A percentile compares a stretch with the other conserved stretches of the same genome.
Evolutionary conservation across 2,329 filamentous ascomycete species (phyloP).

Genomic region (Chaetomium olivaceum): DNA sequence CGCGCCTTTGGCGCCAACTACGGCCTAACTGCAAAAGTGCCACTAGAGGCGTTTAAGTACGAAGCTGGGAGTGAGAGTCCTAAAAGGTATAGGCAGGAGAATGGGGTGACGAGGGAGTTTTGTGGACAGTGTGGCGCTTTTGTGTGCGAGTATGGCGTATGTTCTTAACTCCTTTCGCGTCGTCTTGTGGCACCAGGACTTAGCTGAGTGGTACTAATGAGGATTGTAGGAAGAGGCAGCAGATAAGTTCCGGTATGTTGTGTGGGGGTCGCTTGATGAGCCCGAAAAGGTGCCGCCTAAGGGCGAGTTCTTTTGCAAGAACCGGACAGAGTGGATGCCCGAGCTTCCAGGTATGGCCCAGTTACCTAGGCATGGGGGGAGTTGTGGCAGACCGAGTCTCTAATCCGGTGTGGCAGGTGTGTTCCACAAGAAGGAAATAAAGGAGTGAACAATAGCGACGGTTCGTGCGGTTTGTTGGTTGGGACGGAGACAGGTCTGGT

Average conservation of each 20-base stretch:
- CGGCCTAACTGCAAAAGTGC: slow-evolving; percentile 39
- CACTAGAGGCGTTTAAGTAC: slow-evolving; percentile 35
- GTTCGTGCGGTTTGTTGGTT: not conserved
- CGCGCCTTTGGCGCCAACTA: slow-evolving; percentile 40
- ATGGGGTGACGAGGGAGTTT: slow-evolving; percentile 39
- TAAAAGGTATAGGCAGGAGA: slow-evolving; percentile 37
- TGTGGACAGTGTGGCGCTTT: slow-evolving; percentile 38
- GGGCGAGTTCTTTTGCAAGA: slow-evolving; percentile 56
- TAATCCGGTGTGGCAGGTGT: slow-evolving; percentile 36
- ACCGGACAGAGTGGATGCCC: slow-evolving; percentile 52
- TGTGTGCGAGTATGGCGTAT: slow-evolving; percentile 40
- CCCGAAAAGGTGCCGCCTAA: slow-evolving; percentile 52
- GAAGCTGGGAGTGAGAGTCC: slow-evolving; percentile 28
- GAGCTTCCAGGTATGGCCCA: slow-evolving; percentile 45
- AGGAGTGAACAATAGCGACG: slow-evolving; percentile 37
- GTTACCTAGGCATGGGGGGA: not conserved
- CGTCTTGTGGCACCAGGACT: not conserved
- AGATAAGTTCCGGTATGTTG: slow-evolving; percentile 46
- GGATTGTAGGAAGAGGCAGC: slow-evolving; percentile 43
- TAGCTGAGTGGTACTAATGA: not conserved
- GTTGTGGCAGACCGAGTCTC: not conserved
- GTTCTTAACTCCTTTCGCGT: not conserved
- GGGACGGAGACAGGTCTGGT: not conserved
- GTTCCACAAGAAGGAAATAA: slow-evolving; percentile 49
- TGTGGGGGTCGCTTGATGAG: slow-evolving; percentile 52